Evolutionary conservation across 805 yeast species (phyloP).

Genomic region (Saccharomycopsis sp.): DNA sequence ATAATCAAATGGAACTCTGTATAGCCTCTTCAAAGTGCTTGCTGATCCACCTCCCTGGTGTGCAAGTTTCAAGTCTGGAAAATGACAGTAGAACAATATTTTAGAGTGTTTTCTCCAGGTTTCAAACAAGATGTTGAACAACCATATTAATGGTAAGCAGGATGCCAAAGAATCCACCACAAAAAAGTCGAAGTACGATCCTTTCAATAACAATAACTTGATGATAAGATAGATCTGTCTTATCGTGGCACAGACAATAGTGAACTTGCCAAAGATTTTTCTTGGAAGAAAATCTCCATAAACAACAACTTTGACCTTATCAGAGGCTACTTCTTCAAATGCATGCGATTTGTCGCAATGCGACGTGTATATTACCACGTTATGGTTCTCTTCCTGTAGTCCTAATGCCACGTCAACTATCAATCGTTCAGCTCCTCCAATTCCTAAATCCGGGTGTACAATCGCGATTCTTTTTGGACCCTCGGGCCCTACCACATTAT

Average conservation of each 20-base stretch:
- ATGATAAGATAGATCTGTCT: slow-evolving; percentile 68
- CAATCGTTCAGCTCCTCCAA: slow-evolving; percentile 97
- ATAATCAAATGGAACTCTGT: slow-evolving; percentile 78
- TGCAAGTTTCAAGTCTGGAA: slow-evolving; percentile 84
- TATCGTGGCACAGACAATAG: slow-evolving; percentile 74
- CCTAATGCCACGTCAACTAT: slow-evolving; percentile 95
- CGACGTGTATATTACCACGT: slow-evolving; percentile 71
- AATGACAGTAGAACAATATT: slow-evolving; percentile 87
- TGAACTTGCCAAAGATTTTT: slow-evolving; percentile 54
- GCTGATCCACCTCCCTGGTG: slow-evolving; percentile 32
- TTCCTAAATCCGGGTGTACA: slow-evolving; percentile 93
- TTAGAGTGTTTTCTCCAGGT: slow-evolving; percentile 39
- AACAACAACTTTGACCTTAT: slow-evolving; percentile 55
- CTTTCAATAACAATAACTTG: slow-evolving; percentile 36
- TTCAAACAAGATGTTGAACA: slow-evolving; percentile 37
- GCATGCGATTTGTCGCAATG: slow-evolving; percentile 85
- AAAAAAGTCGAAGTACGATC: slow-evolving; percentile 62
- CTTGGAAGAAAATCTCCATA: slow-evolving; percentile 84
- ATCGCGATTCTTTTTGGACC: slow-evolving; percentile 57
- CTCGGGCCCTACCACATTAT: no score
- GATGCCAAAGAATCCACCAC: slow-evolving; percentile 86
- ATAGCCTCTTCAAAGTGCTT: slow-evolving; percentile 49
- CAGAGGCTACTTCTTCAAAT: slow-evolving; percentile 78
- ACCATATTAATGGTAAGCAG: slow-evolving; percentile 52
- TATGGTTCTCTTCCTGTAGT: slow-evolving; percentile 58